These are phyloP conservation scores for Epichloe elymi DNA, from an alignment of 2,329 filamentous ascomycete species.

Conservation along the genomic window DNA sequence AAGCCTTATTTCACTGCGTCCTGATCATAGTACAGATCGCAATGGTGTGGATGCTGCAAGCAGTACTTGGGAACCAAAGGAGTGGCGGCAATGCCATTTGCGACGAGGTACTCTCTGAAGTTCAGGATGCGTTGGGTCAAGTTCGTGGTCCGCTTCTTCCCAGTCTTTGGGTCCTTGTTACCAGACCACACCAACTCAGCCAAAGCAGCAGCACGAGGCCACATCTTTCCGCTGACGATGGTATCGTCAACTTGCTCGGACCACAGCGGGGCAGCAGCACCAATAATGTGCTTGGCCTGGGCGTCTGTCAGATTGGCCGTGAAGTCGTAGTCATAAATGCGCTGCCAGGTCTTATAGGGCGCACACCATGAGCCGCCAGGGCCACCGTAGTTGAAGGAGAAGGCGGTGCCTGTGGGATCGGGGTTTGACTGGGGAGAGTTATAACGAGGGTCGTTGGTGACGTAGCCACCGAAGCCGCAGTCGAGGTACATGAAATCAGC, in stretches of 20 bases:
- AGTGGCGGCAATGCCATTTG: constrained; percentile 36
- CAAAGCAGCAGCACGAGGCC: constrained; percentile 43
- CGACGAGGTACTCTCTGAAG: constrained; percentile 45
- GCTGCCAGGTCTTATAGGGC: constrained; percentile 47
- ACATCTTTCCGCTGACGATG: constrained; percentile 35
- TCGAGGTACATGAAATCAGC: constrained; percentile 44
- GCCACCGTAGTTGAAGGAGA: constrained; percentile 42
- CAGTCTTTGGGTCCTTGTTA: constrained; percentile 31
- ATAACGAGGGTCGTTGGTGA: constrained; percentile 43
- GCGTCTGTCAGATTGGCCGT: constrained; percentile 30
- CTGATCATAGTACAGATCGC: constrained; percentile 41
- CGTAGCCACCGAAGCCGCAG: constrained; percentile 39
- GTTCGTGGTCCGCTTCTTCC: constrained; percentile 25
- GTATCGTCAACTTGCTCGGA: constrained; percentile 41
- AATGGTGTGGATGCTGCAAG: constrained; percentile 41
- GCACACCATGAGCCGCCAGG: constrained; percentile 42
- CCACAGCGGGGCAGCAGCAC: constrained; percentile 39
- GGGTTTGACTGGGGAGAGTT: constrained; percentile 36
- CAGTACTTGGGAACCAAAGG: constrained; percentile 45
- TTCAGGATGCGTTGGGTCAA: constrained; percentile 41
- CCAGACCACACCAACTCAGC: constrained; percentile 43
- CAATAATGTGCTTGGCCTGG: constrained; percentile 35
- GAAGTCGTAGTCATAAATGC: constrained; percentile 47
- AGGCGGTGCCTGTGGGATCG: constrained; percentile 18
- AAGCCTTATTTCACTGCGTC: constrained; percentile 16